A percentile compares a stretch with the other conserved stretches of the same genome.
Conservation (phyloP, 2,329 filamentous ascomycete species). For the Fusarium sulawesiense region DNA sequence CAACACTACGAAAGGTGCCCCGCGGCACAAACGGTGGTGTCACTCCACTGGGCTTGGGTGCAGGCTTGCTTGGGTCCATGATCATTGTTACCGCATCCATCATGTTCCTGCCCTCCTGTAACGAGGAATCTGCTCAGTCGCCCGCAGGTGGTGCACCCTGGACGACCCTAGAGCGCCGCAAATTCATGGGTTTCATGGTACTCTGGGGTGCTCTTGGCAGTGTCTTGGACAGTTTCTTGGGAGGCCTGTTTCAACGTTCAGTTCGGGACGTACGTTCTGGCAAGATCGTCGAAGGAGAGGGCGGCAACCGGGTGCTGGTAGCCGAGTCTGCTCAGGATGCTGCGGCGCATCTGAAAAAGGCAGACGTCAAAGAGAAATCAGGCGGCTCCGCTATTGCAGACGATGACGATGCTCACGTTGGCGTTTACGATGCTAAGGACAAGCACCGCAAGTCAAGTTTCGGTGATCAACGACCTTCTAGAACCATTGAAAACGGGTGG, state of each 20-base stretch:
- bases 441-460: conserved; percentile 65
- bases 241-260: conserved; percentile 85
- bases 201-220: conserved; percentile 83
- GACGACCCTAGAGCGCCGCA: conserved; percentile 58
- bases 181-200: conserved; percentile 69
- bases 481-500: conserved; percentile 72
- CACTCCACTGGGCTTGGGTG: conserved; percentile 76
- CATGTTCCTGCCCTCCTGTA: conserved; percentile 77
- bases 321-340: conserved; percentile 48
- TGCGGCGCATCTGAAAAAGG: conserved; percentile 48
- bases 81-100: conserved; percentile 75
- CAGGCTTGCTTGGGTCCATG: conserved; percentile 79
- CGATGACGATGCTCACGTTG: conserved; percentile 52
- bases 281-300: conserved; percentile 89
- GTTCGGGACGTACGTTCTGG: conserved; percentile 86
- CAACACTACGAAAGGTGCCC: conserved; percentile 79
- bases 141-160: conserved; percentile 61
- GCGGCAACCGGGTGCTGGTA: conserved; percentile 71
- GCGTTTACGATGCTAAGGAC: conserved; percentile 62
- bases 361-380: conserved; percentile 55
- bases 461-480: conserved; percentile 68
- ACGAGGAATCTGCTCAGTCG: conserved; percentile 50
- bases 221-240: conserved; percentile 87
- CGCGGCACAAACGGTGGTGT: conserved; percentile 95
- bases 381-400: conserved; percentile 49